Evolutionary conservation across 2,329 filamentous ascomycete genomes (phyloP).

Genomic region (Parastagonospora nodorum): DNA sequence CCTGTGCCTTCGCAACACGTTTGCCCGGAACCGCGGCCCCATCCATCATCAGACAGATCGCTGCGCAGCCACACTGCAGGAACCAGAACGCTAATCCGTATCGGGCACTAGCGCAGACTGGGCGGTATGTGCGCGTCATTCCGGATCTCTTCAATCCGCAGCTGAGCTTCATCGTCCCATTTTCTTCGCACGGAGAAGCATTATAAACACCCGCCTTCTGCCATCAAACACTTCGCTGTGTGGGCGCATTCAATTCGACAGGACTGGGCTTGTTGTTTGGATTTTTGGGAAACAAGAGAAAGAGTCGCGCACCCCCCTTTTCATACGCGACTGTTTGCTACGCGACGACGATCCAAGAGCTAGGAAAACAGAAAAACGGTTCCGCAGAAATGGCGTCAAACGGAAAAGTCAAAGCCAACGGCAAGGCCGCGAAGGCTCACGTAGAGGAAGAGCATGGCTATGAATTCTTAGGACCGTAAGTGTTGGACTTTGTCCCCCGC

Average conservation of each 20-base stretch:
- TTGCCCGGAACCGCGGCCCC: slow-evolving; percentile 17
- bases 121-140: slow-evolving; percentile 29
- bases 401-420: slow-evolving; percentile 16
- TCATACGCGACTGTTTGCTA: slow-evolving; percentile 4
- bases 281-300: slow-evolving; percentile 3
- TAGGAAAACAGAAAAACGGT: slow-evolving; percentile 3
- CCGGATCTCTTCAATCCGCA: slow-evolving; percentile 25
- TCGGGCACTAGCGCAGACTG: slow-evolving; percentile 8
- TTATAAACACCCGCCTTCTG: slow-evolving; percentile 11
- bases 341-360: slow-evolving; percentile 7
- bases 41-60: slow-evolving; percentile 11
- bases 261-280: neutral
- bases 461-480: slow-evolving; percentile 49
- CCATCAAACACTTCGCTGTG: neutral
- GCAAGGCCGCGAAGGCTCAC: slow-evolving; percentile 13
- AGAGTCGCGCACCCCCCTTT: slow-evolving; percentile 21
- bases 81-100: slow-evolving; percentile 4
- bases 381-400: slow-evolving; percentile 32
- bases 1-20: slow-evolving; percentile 23
- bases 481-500: slow-evolving; percentile 3
- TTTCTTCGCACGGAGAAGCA: slow-evolving; percentile 4
- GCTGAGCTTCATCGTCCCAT: slow-evolving; percentile 24
- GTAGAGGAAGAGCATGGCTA: slow-evolving; percentile 44
- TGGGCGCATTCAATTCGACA: slow-evolving; percentile 5
- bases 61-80: slow-evolving; percentile 11